phyloP scores from a whole-genome alignment of 2,329 filamentous ascomycete species.

The Grosmannia penicillata region DNA sequence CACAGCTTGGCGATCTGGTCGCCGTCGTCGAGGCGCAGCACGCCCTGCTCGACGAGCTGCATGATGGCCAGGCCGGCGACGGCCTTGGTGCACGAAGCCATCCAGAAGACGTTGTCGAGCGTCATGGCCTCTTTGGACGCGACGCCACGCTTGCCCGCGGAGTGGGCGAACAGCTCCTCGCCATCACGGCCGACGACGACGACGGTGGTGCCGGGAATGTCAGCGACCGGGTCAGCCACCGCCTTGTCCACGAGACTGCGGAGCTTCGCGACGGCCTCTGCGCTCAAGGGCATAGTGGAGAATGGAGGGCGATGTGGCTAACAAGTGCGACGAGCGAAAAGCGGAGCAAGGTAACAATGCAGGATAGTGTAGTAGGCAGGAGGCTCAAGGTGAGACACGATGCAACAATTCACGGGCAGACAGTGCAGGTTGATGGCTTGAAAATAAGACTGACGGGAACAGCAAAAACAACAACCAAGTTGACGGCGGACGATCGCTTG shows the following conservation, averaged over 20 bases:
- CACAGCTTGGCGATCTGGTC: conserved; percentile 29
- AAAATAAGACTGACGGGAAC: too few relatives aligned
- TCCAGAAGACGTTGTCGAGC: conserved; percentile 44
- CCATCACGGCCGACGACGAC: conserved; percentile 32
- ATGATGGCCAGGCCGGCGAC: conserved; percentile 35
- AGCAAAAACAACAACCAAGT: too few relatives aligned
- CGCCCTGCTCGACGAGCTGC: conserved; percentile 40
- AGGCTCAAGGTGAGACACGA: too few relatives aligned
- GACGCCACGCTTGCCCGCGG: conserved; percentile 30
- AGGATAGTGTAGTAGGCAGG: too few relatives aligned
- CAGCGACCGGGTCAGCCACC: conserved; percentile 19
- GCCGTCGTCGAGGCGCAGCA: conserved; percentile 31
- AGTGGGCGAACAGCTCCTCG: conserved; percentile 30
- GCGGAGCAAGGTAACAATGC: too few relatives aligned
- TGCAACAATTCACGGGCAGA: too few relatives aligned
- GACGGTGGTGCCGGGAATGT: conserved; percentile 29
- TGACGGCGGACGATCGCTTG: too few relatives aligned
- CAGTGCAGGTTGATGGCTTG: too few relatives aligned
- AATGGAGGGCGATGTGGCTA: not conserved
- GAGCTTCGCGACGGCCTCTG: conserved; percentile 10
- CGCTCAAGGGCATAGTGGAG: conserved; percentile 8
- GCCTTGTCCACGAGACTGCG: conserved; percentile 21
- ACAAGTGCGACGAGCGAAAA: not conserved
- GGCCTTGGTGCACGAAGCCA: conserved; percentile 44
- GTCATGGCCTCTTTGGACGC: conserved; percentile 34